Evolutionary conservation across 352 stramenopile genomes (phyloP), one percentile per base, ranked within the genome.

Genomic region (Phytophthora agathidicida): DNA sequence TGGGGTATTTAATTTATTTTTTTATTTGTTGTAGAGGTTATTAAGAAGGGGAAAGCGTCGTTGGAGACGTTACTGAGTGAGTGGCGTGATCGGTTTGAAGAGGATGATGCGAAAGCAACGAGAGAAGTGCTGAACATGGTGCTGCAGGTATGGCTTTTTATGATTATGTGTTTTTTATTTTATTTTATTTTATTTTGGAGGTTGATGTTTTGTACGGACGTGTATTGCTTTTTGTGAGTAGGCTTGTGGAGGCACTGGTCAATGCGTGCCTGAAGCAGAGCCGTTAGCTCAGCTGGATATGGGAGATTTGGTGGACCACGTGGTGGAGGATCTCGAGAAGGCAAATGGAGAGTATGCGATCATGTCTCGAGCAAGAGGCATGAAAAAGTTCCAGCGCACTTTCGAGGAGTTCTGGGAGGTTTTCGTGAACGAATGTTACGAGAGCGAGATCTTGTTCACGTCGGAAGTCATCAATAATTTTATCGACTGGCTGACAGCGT

Each of bases 381-480:
- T 64, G 64, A 89, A 78, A 47, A 79, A 82, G 41, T 94, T 93
- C 23, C 71, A 89, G 32, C 37, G 42, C 11, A 75, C 80, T 46
- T 95, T 93, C 22, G 69, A 77, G 7, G 70, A 83, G 36, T 94
- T 96, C 47, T 96, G 86, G 87, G 60, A 87, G 17, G 67, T 60
- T 22, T 89, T 94, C 43, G 73, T 95, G 45, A 76, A 74, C 14
- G 83, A 96, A 39, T 91, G 80, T 38, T 80, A 80, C 31, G 86
- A 96, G 37, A 93, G 84, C 38, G 87, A 96, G 16, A 66, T 93
- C 5, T 58, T 96, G 32, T 92, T 95, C 52, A 86, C 74, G 3
- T 85, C 79, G 3, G 62, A 86, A 5, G 39, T 96, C 10, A 65
- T 79, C 1, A 73, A 71, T 6, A 78, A 84, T 20, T 80, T 91